phyloP scores from a whole-genome alignment of 1,139 yeast genomes.

The Yamadazyma trypodendri region DNA sequence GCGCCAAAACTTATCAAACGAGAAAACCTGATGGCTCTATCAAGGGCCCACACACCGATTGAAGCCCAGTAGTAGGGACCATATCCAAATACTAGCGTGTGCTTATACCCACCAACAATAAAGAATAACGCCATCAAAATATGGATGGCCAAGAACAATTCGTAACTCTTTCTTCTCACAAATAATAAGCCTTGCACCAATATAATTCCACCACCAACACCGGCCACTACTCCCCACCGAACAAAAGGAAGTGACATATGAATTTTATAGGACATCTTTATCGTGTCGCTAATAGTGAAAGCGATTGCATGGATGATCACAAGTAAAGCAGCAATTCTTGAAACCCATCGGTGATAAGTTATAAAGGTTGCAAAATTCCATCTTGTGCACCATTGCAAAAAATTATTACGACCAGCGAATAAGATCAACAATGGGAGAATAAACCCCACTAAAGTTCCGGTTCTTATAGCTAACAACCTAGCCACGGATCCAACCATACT shows the following conservation, averaged over 20 bases:
- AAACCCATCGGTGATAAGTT: conserved; percentile 31
- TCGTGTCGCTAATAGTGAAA: conserved; percentile 18
- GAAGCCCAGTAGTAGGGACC: conserved; percentile 35
- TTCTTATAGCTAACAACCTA: conserved; percentile 27
- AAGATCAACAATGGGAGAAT: conserved; percentile 26
- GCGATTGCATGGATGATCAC: conserved; percentile 25
- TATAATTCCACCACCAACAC: conserved; percentile 32
- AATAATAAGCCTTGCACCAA: conserved; percentile 34
- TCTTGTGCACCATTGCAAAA: conserved; percentile 32
- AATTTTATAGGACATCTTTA: conserved; percentile 16
- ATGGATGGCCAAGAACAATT: conserved; percentile 37
- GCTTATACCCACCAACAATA: conserved; percentile 38
- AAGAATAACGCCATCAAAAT: conserved; percentile 37
- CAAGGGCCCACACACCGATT: conserved; percentile 41
- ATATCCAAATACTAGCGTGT: conserved; percentile 35
- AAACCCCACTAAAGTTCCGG: conserved; percentile 27
- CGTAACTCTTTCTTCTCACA: conserved; percentile 41
- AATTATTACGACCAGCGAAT: conserved; percentile 34
- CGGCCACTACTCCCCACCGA: conserved; percentile 50
- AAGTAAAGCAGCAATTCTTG: conserved; percentile 23
- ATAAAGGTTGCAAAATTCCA: conserved; percentile 32
- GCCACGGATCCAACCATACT: conserved; percentile 15
- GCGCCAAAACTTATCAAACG: conserved; percentile 33
- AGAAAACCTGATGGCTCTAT: conserved; percentile 32
- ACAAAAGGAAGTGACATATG: conserved; percentile 33